Conservation (phyloP, 2,329 filamentous ascomycete genomes). For the Amauroascus niger region DNA sequence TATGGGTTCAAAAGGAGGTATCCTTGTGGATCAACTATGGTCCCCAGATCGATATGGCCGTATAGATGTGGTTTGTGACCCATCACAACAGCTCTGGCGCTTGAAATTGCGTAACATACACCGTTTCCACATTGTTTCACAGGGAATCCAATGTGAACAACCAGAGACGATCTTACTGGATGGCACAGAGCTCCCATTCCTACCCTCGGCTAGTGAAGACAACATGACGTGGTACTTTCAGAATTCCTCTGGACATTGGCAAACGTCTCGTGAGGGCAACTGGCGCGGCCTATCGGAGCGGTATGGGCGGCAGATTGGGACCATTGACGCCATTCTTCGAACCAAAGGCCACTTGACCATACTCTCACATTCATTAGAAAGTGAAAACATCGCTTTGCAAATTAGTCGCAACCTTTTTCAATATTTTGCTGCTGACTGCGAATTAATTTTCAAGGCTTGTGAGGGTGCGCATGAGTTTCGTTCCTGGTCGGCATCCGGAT, state of each 20-base stretch:
- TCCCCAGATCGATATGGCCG: conserved; percentile 44
- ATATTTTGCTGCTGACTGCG: conserved; percentile 47
- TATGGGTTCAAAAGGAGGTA: conserved; percentile 44
- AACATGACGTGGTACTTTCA: conserved; percentile 23
- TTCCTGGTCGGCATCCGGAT: not conserved
- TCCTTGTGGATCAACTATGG: conserved; percentile 42
- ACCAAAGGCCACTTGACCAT: conserved; percentile 41
- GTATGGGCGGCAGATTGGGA: conserved; percentile 42
- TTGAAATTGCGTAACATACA: conserved; percentile 39
- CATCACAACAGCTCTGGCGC: conserved; percentile 25
- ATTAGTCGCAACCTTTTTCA: conserved; percentile 50
- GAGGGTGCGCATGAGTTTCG: not conserved
- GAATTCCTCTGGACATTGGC: conserved; percentile 19
- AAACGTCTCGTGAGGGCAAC: conserved; percentile 15
- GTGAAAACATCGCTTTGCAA: conserved; percentile 40
- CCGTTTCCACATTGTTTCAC: conserved; percentile 29
- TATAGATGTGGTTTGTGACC: conserved; percentile 33
- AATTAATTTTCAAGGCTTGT: conserved; percentile 20
- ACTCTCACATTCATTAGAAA: conserved; percentile 22
- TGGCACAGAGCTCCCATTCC: conserved; percentile 16
- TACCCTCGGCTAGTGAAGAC: conserved; percentile 7
- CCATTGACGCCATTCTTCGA: conserved; percentile 46
- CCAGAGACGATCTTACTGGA: conserved; percentile 20
- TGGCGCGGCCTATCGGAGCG: conserved; percentile 29
- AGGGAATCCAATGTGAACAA: conserved; percentile 2